A percentile compares a stretch with the other conserved stretches of the same genome.
Conservation (phyloP, 2,329 filamentous ascomycete genomes). For the Rutstroemia sydowiana region DNA sequence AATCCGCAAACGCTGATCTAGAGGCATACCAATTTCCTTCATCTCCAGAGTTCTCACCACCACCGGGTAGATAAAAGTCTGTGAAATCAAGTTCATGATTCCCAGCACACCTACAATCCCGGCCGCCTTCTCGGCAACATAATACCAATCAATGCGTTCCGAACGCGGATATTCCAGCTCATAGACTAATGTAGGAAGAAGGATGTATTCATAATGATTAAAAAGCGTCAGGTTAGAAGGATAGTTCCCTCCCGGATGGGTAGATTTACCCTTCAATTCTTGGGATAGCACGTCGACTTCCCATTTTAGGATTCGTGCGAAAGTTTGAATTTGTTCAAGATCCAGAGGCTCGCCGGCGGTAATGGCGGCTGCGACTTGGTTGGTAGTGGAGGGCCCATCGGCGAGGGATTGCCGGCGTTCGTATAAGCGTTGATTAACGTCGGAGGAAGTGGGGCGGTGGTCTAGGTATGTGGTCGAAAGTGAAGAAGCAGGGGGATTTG, state of each 20-base stretch:
- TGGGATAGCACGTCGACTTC: conserved; percentile 57
- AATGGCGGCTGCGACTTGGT: conserved; percentile 54
- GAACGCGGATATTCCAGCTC: conserved; percentile 72
- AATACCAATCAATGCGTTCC: conserved; percentile 63
- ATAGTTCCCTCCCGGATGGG: conserved; percentile 45
- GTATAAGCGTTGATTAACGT: conserved; percentile 36
- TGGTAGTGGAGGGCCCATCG: conserved; percentile 41
- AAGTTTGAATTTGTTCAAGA: conserved; percentile 53
- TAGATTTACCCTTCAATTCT: conserved; percentile 50
- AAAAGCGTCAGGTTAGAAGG: conserved; percentile 59
- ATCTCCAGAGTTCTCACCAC: conserved; percentile 59
- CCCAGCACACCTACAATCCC: conserved; percentile 67
- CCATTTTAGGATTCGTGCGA: conserved; percentile 56
- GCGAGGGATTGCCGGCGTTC: conserved; percentile 25
- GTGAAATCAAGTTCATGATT: conserved; percentile 72
- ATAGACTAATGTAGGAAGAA: conserved; percentile 70
- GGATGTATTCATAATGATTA: conserved; percentile 66
- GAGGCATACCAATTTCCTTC: conserved; percentile 57
- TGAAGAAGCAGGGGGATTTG: conserved; percentile 35
- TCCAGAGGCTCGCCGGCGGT: conserved; percentile 53
- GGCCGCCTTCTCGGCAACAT: conserved; percentile 63
- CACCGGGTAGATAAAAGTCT: conserved; percentile 70
- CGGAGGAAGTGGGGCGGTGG: conserved; percentile 34
- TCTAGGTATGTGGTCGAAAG: conserved; percentile 41
- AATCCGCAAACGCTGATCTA: conserved; percentile 52